Conservation (phyloP, 495 filamentous ascomycete genomes). For the Trypethelium eluteriae region DNA sequence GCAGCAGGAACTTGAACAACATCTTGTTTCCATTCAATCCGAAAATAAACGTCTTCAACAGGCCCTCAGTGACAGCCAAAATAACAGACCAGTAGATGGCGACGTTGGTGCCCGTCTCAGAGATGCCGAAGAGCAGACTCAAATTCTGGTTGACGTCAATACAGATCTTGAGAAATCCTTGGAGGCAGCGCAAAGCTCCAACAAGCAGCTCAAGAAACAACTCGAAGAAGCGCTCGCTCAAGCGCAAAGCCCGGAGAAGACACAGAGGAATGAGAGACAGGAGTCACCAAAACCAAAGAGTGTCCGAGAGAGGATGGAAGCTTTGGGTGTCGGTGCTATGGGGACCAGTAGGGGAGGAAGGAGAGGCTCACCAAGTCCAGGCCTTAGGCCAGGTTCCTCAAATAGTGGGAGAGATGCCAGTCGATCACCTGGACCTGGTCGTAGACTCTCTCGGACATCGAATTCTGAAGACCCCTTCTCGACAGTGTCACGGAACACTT, state of each 20-base stretch:
- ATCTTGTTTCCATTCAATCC: background rate
- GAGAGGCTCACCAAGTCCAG: conserved; percentile 2
- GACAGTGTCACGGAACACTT: background rate
- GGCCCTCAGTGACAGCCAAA: background rate
- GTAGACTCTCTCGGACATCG: background rate
- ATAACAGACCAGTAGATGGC: background rate
- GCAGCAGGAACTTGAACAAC: conserved; percentile 4
- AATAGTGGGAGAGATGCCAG: background rate
- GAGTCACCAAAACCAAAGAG: background rate
- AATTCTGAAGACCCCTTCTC: background rate
- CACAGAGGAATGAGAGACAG: background rate
- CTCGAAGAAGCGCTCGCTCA: conserved; percentile 1
- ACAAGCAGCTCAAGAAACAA: conserved; percentile 17
- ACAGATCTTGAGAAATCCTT: conserved; percentile 7
- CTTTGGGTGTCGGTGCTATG: background rate
- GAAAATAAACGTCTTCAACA: background rate
- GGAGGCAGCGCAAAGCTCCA: conserved; percentile 9
- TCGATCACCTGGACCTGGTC: background rate
- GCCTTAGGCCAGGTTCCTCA: background rate
- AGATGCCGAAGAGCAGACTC: conserved; percentile 5
- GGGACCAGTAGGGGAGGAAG: background rate
- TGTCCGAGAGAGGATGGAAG: conserved; percentile 7
- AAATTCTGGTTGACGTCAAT: conserved; percentile 3
- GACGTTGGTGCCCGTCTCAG: background rate
- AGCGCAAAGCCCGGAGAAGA: background rate